phyloP scores from a whole-genome alignment of 2,329 filamentous ascomycete genomes.

The Paramyrothecium roridum region DNA sequence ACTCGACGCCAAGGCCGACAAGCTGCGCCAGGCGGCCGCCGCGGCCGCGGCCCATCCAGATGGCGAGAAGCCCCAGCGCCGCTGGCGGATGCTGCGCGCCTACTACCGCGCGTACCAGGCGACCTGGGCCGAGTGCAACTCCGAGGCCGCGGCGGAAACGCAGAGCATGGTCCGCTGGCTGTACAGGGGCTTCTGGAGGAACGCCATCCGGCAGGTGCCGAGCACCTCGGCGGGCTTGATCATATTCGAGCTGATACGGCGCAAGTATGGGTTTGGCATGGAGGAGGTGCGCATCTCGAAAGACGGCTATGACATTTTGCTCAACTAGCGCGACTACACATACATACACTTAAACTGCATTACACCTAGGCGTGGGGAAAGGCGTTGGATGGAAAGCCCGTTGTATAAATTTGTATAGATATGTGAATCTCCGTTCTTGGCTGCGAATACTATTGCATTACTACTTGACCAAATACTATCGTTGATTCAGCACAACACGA shows the following conservation, averaged over 20 bases:
- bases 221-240: constrained; percentile 75
- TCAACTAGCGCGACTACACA: constrained; percentile 28
- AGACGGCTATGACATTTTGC: constrained; percentile 69
- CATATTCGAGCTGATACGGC: constrained; percentile 72
- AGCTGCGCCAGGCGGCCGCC: constrained; percentile 28
- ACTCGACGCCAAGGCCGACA: constrained; percentile 59
- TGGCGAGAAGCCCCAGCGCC: constrained; percentile 21
- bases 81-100: constrained; percentile 54
- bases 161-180: constrained; percentile 60
- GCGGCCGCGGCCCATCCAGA: constrained; percentile 24
- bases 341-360: neutral
- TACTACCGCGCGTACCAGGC: constrained; percentile 72
- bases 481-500: neutral
- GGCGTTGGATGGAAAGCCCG: neutral
- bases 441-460: neutral
- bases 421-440: neutral
- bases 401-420: neutral
- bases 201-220: constrained; percentile 69
- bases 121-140: constrained; percentile 58
- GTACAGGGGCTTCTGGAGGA: constrained; percentile 70
- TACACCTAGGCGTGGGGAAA: neutral
- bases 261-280: constrained; percentile 65
- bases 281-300: constrained; percentile 63
- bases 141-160: constrained; percentile 53
- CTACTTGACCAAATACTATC: neutral